Evolutionary conservation across 805 yeast species (phyloP).

Genomic region (Sugiyamaella boreocaroliniensis): DNA sequence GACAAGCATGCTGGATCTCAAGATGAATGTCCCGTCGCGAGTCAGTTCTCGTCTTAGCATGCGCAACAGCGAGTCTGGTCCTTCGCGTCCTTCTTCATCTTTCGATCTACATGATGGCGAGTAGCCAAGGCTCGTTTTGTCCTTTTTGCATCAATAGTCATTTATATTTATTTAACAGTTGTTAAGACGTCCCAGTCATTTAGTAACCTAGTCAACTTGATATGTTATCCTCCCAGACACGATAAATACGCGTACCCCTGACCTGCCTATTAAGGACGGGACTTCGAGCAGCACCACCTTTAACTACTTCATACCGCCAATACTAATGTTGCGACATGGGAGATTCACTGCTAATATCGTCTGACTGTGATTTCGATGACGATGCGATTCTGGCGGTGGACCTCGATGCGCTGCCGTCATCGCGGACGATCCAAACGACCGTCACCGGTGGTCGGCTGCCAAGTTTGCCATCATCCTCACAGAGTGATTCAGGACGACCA

Average conservation of each 20-base stretch:
- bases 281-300: neutral
- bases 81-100: constrained; percentile 7
- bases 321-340: neutral
- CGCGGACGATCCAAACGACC: neutral
- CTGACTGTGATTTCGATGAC: neutral
- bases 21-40: constrained; percentile 13
- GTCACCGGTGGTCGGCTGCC: neutral
- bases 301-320: neutral
- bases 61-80: constrained; percentile 2
- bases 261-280: neutral
- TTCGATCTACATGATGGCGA: constrained; percentile 5
- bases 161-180: no score
- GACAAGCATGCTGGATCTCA: constrained; percentile 19
- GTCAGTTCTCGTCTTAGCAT: constrained; percentile 16
- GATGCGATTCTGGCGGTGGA: neutral
- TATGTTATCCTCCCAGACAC: neutral
- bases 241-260: neutral
- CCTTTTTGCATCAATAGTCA: no score
- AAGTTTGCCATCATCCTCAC: neutral
- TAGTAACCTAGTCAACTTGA: neutral
- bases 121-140: neutral
- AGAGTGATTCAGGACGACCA: neutral
- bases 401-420: neutral
- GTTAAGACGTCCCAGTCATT: no score
- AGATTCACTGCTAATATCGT: neutral